Conservation (phyloP, 805 yeast genomes). For the Suhomyces sp. region DNA sequence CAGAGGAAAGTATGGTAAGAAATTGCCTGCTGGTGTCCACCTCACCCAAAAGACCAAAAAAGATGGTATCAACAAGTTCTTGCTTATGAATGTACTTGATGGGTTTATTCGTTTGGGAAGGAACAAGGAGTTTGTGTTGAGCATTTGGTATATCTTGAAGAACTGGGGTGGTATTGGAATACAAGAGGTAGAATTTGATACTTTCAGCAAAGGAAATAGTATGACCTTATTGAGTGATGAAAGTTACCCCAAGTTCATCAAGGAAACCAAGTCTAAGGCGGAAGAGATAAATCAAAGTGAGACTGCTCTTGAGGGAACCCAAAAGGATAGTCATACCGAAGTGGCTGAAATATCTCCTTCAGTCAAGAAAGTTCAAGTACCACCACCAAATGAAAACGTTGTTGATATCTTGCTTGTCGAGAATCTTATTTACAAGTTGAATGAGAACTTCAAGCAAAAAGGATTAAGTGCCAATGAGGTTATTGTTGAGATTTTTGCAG, state of each 20-base stretch:
- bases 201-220: neutral
- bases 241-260: constrained; percentile 3
- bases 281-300: too few relatives aligned
- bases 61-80: constrained; percentile 30
- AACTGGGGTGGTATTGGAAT: constrained; percentile 35
- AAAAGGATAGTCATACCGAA: neutral
- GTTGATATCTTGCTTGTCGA: constrained; percentile 35
- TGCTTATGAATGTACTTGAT: constrained; percentile 31
- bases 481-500: constrained; percentile 28
- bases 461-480: constrained; percentile 19
- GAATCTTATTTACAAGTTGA: constrained; percentile 33
- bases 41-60: constrained; percentile 9
- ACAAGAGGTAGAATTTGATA: constrained; percentile 6
- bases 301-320: neutral
- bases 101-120: constrained; percentile 31
- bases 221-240: constrained; percentile 2
- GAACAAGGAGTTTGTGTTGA: constrained; percentile 26
- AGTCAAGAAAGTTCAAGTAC: neutral
- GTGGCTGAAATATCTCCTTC: neutral
- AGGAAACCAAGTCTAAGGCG: neutral
- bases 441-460: constrained; percentile 19
- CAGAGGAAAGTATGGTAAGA: constrained; percentile 21
- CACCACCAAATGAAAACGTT: constrained; percentile 3
- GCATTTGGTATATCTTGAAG: constrained; percentile 33
- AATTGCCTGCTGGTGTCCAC: constrained; percentile 9